Evolutionary conservation across 2,329 filamentous ascomycete genomes (phyloP).

Genomic region (Colletotrichum plurivorum): DNA sequence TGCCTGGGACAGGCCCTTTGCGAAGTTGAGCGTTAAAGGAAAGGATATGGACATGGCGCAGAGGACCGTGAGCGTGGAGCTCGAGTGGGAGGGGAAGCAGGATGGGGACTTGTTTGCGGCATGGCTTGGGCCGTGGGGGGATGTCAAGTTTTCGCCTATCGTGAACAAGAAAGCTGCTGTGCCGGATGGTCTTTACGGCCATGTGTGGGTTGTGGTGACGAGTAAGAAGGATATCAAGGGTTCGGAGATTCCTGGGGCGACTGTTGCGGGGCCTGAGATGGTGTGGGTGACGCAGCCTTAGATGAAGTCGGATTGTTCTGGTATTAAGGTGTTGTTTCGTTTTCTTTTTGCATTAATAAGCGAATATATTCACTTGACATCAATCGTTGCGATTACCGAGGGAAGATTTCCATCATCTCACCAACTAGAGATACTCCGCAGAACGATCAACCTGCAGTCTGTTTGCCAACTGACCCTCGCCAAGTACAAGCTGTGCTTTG

Average conservation of each 20-base stretch:
- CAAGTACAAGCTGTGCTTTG: neutral
- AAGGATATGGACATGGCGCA: neutral
- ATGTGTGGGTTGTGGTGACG: slow-evolving; percentile 53
- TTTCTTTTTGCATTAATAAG: too few species aligned
- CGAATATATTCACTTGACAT: too few species aligned
- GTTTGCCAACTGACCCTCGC: too few species aligned
- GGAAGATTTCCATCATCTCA: too few species aligned
- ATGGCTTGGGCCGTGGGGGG: slow-evolving; percentile 55
- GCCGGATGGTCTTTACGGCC: slow-evolving; percentile 50
- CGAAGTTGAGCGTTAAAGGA: slow-evolving; percentile 19
- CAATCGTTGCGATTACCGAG: too few species aligned
- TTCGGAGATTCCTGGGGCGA: slow-evolving; percentile 41
- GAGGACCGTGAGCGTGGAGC: neutral
- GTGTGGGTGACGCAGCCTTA: slow-evolving; percentile 48
- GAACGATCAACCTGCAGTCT: too few species aligned
- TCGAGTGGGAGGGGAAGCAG: slow-evolving; percentile 43
- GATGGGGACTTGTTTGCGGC: slow-evolving; percentile 48
- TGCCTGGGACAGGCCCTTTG: neutral
- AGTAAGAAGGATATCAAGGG: slow-evolving; percentile 44
- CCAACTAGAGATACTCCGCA: too few species aligned
- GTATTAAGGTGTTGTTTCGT: too few species aligned
- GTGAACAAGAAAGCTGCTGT: slow-evolving; percentile 45
- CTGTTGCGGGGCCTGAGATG: slow-evolving; percentile 53
- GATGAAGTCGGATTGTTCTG: too few species aligned
- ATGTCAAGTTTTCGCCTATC: slow-evolving; percentile 48